Evolutionary conservation across 495 filamentous ascomycete species (phyloP).

Genomic region (Aspergillus asperescens): DNA sequence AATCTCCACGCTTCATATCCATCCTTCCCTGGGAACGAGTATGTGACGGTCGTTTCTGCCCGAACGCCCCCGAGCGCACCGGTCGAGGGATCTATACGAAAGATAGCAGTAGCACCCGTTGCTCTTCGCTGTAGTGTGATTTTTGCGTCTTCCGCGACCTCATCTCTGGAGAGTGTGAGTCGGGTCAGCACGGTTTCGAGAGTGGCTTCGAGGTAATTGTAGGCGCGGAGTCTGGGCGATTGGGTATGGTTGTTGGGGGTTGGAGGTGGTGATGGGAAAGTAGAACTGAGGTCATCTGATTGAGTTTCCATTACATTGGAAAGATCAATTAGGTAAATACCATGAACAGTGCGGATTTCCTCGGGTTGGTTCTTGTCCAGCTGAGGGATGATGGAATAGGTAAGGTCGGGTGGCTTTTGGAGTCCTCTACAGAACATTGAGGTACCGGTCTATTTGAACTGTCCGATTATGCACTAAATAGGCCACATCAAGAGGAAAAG

Average conservation of each 20-base stretch:
- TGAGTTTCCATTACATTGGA: conserved; percentile 2
- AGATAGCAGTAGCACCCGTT: conserved; percentile 8
- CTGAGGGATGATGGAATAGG: not conserved
- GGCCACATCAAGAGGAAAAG: too few relatives aligned
- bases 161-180: conserved; percentile 22
- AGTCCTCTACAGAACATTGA: not conserved
- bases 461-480: too few relatives aligned
- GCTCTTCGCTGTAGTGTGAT: conserved; percentile 32
- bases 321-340: not conserved
- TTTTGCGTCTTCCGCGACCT: conserved; percentile 25
- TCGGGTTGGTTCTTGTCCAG: not conserved
- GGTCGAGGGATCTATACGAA: conserved; percentile 25
- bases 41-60: conserved; percentile 22
- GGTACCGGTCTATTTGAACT: too few relatives aligned
- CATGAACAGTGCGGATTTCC: too few relatives aligned
- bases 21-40: conserved; percentile 55
- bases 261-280: not conserved
- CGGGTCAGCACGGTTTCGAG: conserved; percentile 26
- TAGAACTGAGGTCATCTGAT: not conserved
- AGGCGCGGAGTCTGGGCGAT: conserved; percentile 14
- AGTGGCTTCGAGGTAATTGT: conserved; percentile 31
- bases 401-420: too few relatives aligned
- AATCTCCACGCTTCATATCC: conserved; percentile 62
- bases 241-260: not conserved
- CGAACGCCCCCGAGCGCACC: conserved; percentile 27